A percentile compares a stretch with the other conserved stretches of the same genome.
phyloP scores from a whole-genome alignment of 2,329 filamentous ascomycete genomes.

The Nannizziopsis barbatae region DNA sequence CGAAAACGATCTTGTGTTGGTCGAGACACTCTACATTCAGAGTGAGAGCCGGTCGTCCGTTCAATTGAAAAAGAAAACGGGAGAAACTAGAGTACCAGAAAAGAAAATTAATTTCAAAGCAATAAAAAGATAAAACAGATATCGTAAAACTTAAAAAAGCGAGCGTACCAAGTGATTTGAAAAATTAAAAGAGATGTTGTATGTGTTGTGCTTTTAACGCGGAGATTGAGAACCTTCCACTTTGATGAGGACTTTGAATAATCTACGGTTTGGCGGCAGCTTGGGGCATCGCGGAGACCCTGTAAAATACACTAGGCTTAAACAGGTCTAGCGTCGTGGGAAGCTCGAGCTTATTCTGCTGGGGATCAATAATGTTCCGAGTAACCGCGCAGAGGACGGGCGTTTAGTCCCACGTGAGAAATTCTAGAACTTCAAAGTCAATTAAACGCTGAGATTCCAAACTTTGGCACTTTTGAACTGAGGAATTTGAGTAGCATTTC shows the following conservation, averaged over 20 bases:
- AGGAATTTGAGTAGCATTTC: not conserved
- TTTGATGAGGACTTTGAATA: not conserved
- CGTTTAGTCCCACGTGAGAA: too few species aligned
- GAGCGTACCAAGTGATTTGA: not conserved
- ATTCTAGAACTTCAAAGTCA: too few species aligned
- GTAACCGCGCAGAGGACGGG: not conserved
- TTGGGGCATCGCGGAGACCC: conserved; percentile 10
- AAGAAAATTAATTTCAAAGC: not conserved
- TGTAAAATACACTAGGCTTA: conserved; percentile 8
- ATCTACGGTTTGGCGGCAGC: not conserved
- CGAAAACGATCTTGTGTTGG: not conserved
- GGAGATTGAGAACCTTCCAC: conserved; percentile 6
- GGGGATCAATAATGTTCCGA: not conserved
- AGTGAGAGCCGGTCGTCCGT: not conserved
- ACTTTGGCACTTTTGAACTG: too few species aligned
- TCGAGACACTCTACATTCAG: not conserved
- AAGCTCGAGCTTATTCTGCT: not conserved
- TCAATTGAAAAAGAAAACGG: not conserved
- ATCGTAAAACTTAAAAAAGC: not conserved
- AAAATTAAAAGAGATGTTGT: not conserved
- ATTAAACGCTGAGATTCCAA: too few species aligned
- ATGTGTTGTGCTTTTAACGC: not conserved
- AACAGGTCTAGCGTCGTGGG: not conserved
- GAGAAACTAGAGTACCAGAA: not conserved
- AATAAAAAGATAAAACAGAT: not conserved